phyloP scores from a whole-genome alignment of 352 stramenopile genomes.

The Phytopythium mirpurense region DNA sequence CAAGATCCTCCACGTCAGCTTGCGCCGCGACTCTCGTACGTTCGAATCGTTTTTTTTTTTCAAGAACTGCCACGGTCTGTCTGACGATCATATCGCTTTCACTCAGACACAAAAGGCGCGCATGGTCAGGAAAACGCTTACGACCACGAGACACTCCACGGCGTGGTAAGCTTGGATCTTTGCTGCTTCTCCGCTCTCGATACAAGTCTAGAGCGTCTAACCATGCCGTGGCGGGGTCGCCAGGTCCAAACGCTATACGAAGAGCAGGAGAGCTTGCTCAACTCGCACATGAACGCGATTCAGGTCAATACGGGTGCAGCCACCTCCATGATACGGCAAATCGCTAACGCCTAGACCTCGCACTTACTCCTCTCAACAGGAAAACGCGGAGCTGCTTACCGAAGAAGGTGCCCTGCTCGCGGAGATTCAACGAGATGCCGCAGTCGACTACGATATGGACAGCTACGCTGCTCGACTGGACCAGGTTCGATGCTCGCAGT shows the following conservation, averaged over 20 bases:
- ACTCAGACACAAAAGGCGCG: background rate
- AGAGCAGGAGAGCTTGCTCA: slow-evolving; percentile 95
- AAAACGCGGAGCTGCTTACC: slow-evolving; percentile 96
- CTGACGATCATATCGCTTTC: background rate
- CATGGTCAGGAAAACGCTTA: slow-evolving; percentile 22
- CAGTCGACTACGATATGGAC: slow-evolving; percentile 94
- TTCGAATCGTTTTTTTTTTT: background rate
- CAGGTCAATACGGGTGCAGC: slow-evolving; percentile 39
- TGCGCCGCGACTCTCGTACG: slow-evolving; percentile 49
- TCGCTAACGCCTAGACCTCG: background rate
- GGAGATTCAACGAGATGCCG: slow-evolving; percentile 81
- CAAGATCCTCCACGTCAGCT: slow-evolving; percentile 44
- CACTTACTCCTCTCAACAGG: slow-evolving; percentile 34
- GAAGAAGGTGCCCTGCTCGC: slow-evolving; percentile 91
- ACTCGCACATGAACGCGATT: slow-evolving; percentile 95
- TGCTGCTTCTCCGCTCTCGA: background rate
- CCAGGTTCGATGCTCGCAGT: slow-evolving; percentile 34
- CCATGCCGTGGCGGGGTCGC: background rate
- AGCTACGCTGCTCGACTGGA: slow-evolving; percentile 90
- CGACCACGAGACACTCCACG: slow-evolving; percentile 56
- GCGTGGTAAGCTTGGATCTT: slow-evolving; percentile 35
- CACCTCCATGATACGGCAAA: background rate
- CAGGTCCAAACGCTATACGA: slow-evolving; percentile 92
- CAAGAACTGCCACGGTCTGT: background rate
- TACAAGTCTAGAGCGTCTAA: too few relatives aligned